Evolutionary conservation across 1,139 yeast species (phyloP), one percentile per base, ranked within the genome.

Genomic region (Yamadazyma spencermartinsiae): DNA sequence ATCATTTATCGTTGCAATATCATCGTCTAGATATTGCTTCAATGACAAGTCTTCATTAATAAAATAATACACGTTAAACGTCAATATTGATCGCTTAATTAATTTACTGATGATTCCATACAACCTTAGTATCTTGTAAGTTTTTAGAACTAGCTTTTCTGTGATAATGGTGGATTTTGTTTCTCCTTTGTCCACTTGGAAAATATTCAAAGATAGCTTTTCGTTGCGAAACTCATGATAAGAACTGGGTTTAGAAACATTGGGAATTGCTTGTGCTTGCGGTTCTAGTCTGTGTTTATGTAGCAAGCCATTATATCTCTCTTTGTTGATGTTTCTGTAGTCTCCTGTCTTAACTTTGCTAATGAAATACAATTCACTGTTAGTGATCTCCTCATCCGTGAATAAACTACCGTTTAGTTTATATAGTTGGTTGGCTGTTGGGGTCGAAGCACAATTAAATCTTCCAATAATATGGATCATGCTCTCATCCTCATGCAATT

Each of bases 301-400:
- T 8, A 56, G 40, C 23, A 71, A 54, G 11, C 45, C 21, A 3
- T 28, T 19, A 73, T 74, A 68, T 33, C 63, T 43, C 9, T 31
- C 36, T 15, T 31, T 21, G 12, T 37, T 27, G 2, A 44, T 38
- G 38, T 65, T 52, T 4, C 13, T 16, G 40, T 63, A 67, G 1
- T 41, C 38, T 0, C 66, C 65, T 14, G 57, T 52, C 11, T 53
- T 56, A 0, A 82, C 79, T 46, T 72, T 71, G 2, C 81, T 71
- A 24, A 84, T 65, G 46, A 84, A 81, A 51, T 76, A 86, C 4
- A 86, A 55, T 51, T 87, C 95, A 0, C 86, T 82, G 46, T 82
- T 85, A 2, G 46, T 47, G 20, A 88, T 67, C 39, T 82, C 85
- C 2, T 62, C 69, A 1, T 41, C 41, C 1, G 64, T 54, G 6